These are phyloP conservation scores for Hirschioporus abietinus DNA, from an alignment of 768 basidiomycete genomes.

Conservation along the genomic window DNA sequence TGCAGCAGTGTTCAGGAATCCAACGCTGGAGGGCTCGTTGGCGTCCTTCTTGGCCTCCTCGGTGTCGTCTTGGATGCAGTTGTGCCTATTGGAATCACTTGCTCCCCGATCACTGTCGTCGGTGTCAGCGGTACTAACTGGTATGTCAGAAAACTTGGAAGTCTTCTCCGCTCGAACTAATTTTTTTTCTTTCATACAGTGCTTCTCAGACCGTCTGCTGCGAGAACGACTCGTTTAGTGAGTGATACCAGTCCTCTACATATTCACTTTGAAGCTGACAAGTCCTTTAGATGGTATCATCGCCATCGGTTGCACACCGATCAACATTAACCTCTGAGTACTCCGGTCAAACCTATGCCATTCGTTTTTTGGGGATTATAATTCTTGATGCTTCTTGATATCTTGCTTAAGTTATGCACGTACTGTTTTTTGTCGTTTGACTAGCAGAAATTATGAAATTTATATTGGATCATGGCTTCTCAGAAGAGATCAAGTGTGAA, in stretches of 20 bases:
- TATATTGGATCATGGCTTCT: not conserved
- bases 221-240: slow-evolving; percentile 21
- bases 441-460: not conserved
- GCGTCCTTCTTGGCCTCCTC: slow-evolving; percentile 15
- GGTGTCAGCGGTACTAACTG: slow-evolving; percentile 15
- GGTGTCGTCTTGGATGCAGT: slow-evolving; percentile 15
- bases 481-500: no score
- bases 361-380: not conserved
- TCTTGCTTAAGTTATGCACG: not conserved
- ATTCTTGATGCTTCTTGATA: not conserved
- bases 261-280: not conserved
- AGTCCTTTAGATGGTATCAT: slow-evolving; percentile 18
- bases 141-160: slow-evolving; percentile 3
- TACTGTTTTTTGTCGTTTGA: not conserved
- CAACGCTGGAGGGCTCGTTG: slow-evolving; percentile 8
- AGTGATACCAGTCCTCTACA: not conserved
- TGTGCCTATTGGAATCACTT: slow-evolving; percentile 15
- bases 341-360: not conserved
- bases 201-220: slow-evolving; percentile 20
- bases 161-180: not conserved
- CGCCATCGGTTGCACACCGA: slow-evolving; percentile 22
- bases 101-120: slow-evolving; percentile 16
- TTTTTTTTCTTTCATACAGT: not conserved
- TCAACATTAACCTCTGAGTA: slow-evolving; percentile 14
- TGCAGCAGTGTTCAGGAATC: slow-evolving; percentile 24